Conservation (phyloP, 495 filamentous ascomycete genomes). For the Copromyces sp. region DNA sequence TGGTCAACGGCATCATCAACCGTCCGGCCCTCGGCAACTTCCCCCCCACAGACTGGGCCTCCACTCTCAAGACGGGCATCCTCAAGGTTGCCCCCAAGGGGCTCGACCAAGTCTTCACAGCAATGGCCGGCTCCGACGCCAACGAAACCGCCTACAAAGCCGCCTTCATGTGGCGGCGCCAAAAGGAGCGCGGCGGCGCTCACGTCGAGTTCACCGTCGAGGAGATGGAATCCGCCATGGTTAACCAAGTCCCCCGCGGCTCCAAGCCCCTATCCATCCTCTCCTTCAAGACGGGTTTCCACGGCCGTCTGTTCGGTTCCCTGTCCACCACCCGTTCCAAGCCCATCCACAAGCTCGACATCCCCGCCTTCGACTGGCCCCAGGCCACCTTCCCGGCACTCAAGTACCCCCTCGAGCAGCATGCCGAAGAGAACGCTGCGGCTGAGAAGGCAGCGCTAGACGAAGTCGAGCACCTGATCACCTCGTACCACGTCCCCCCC, state of each 20-base stretch:
- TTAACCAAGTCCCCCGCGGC: conserved; percentile 73
- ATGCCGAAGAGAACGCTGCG: conserved; percentile 68
- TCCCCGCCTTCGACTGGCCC: conserved; percentile 97
- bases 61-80: conserved; percentile 77
- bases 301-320: conserved; percentile 88
- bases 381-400: conserved; percentile 84
- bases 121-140: conserved; percentile 89
- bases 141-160: conserved; percentile 99
- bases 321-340: conserved; percentile 92
- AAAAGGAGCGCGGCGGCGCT: conserved; percentile 74
- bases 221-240: conserved; percentile 71
- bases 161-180: conserved; percentile 94
- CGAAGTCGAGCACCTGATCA: conserved; percentile 81
- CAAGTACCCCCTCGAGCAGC: conserved; percentile 84
- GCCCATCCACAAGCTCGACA: conserved; percentile 97
- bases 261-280: conserved; percentile 74
- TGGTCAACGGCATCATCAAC: conserved; percentile 80
- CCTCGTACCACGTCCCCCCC: conserved; percentile 74
- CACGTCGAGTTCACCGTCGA: conserved; percentile 75
- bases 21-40: conserved; percentile 95
- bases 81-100: conserved; percentile 85
- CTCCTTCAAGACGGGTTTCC: conserved; percentile 88
- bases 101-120: conserved; percentile 92
- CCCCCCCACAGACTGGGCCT: conserved; percentile 79
- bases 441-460: conserved; percentile 81